Percentiles rank a stretch among this genome's conserved stretches.
These are phyloP conservation scores for Ilyonectria sp. DNA, from an alignment of 2,329 filamentous ascomycete genomes.

Conservation along the genomic window DNA sequence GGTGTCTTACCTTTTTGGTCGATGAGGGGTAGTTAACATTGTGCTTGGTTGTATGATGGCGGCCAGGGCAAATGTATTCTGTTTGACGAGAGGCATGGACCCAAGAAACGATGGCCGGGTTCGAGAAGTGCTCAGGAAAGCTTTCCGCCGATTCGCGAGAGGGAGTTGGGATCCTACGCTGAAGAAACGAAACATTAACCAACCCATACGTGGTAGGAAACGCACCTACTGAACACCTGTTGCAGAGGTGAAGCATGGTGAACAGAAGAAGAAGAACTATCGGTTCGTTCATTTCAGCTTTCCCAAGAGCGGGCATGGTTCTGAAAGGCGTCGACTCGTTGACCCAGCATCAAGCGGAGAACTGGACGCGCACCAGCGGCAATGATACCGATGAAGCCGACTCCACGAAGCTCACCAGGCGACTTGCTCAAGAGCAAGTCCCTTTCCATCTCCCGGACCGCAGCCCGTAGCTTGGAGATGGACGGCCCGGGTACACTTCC, in stretches of 20 bases:
- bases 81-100: not conserved
- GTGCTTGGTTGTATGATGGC: constrained; percentile 3
- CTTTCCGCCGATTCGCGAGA: not conserved
- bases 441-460: constrained; percentile 7
- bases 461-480: constrained; percentile 8
- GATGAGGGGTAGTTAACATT: not conserved
- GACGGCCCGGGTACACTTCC: not conserved
- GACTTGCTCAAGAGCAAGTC: constrained; percentile 11
- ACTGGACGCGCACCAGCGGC: not conserved
- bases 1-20: not conserved
- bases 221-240: constrained; percentile 4
- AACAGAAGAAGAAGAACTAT: not conserved
- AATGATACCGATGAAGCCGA: not conserved
- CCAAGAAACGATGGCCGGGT: constrained; percentile 3
- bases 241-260: not conserved
- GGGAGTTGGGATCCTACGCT: not conserved
- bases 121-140: not conserved
- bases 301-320: not conserved
- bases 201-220: not conserved
- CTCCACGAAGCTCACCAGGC: not conserved
- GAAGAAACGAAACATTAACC: not conserved
- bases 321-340: not conserved
- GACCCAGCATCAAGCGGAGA: constrained; percentile 2
- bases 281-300: not conserved
- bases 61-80: constrained; percentile 2